Conservation (phyloP, 306 rosid genomes). For the Dalbergia oliveri region DNA sequence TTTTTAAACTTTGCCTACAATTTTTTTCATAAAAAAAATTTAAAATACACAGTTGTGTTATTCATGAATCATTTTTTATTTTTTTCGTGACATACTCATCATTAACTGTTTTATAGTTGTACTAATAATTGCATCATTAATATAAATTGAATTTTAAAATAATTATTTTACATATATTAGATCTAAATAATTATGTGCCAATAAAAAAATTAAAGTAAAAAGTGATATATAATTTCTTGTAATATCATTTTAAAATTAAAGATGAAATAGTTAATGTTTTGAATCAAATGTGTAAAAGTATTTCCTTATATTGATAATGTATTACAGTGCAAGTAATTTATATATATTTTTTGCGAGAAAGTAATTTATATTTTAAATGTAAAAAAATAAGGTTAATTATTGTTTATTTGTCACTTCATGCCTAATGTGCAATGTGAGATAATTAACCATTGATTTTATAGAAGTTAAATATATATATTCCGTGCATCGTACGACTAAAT, state of each 20-base stretch:
- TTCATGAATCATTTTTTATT: not conserved
- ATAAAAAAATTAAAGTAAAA: not conserved
- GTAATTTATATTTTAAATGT: not conserved
- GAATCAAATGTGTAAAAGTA: conserved; percentile 11
- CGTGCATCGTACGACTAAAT: too few relatives aligned
- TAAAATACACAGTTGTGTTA: not conserved
- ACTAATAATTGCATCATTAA: not conserved
- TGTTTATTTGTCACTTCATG: conserved; percentile 4
- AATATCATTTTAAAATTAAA: not conserved
- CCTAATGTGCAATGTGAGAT: not conserved
- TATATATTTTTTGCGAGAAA: not conserved
- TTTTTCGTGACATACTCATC: not conserved
- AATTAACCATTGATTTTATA: not conserved
- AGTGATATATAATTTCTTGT: not conserved
- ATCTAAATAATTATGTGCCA: not conserved
- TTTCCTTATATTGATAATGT: not conserved
- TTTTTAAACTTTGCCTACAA: too few relatives aligned
- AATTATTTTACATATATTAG: not conserved
- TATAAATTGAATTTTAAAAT: not conserved
- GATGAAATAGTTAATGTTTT: not conserved
- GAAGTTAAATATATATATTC: too few relatives aligned
- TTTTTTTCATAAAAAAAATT: too few relatives aligned
- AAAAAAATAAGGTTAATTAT: not conserved
- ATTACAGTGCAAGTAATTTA: not conserved
- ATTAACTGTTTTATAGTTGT: not conserved